Base-by-base conservation (phyloP, 2,329 filamentous ascomycete species). In the Scolecobasidium constrictum region DNA sequence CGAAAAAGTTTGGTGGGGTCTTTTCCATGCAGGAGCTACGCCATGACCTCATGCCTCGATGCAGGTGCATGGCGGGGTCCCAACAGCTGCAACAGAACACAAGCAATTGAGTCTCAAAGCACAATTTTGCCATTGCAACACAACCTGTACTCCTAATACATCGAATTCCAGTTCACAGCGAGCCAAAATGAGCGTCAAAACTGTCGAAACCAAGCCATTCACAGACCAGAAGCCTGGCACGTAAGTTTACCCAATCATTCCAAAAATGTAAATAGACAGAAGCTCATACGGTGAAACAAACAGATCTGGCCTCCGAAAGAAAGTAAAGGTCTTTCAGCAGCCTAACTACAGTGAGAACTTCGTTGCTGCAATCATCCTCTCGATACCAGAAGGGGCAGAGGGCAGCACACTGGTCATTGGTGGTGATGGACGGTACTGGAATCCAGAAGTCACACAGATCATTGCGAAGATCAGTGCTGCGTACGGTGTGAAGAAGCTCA, bases 211-310 rank as follows among this genome's bases (percentile, higher is more conserved):
- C 64, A 79, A 78, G 64, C 78, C 88, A 47, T 95, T 92, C 67
- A 75, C 82, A 50, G 92, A 96, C 75, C 92, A 98, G 77, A 98
- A 98, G 76, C 87, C 90, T 51, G 90, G 90, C 77, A 96, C 90
- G 90, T 95, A 79, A 67, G 90, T 87, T 31, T 41, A 9, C 11
- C 12, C n/a, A 5, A 15, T 40, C 38, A 18, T 19, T 12, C 21
- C 31, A 22, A 33, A 11, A 15, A 17, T 34, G 18, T 16, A 33
- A n/a, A 3, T 4, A 15, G 15, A 22, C 11, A 11, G 16, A 5
- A 38, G 35, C 35, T 38, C n/a, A 39, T 35, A 35, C 42, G 26
- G 21, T 20, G 35, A 16, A 43, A 47, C 38, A 35, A 39, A 45
- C 57, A 96, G 90, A 54, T 98, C 92, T 53, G 92, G 92, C 65